Percentiles rank a stretch among this genome's conserved stretches.
Evolutionary conservation across 2,329 filamentous ascomycete genomes (phyloP).

Genomic region (Rutstroemia sp.): DNA sequence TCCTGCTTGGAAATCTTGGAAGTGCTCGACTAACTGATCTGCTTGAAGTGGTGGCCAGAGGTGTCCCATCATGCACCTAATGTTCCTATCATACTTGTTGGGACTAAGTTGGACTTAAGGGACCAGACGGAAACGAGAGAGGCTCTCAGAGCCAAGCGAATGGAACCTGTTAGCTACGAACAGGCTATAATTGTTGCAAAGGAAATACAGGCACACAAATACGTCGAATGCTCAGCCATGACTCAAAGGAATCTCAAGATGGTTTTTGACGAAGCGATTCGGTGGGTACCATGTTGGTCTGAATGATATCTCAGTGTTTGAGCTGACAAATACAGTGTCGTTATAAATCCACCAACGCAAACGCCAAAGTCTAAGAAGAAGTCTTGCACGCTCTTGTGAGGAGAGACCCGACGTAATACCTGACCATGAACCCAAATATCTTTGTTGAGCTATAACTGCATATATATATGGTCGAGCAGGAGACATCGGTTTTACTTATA

Average conservation of each 20-base stretch:
- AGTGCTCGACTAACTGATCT: constrained; percentile 9
- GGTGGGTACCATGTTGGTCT: constrained; percentile 52
- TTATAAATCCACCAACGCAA: constrained; percentile 60
- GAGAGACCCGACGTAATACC: neutral
- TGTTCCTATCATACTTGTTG: constrained; percentile 93
- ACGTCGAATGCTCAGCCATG: constrained; percentile 93
- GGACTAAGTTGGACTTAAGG: constrained; percentile 91
- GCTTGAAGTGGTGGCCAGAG: constrained; percentile 81
- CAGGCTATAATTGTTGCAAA: constrained; percentile 83
- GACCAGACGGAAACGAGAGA: constrained; percentile 81
- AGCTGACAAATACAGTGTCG: constrained; percentile 44
- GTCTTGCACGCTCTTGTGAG: constrained; percentile 59
- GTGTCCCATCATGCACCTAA: constrained; percentile 95
- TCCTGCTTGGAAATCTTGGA: neutral
- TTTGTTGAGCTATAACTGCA: neutral
- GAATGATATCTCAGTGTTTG: neutral
- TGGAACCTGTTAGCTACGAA: constrained; percentile 95
- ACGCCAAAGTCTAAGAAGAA: constrained; percentile 49
- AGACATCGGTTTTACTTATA: neutral
- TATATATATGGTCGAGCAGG: neutral
- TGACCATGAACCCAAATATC: too few relatives aligned
- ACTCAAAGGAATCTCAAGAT: constrained; percentile 97
- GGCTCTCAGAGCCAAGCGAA: constrained; percentile 79
- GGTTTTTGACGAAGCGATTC: constrained; percentile 96
- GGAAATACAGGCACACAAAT: constrained; percentile 94